Conservation (phyloP, 495 filamentous ascomycete genomes). For the Xylaria sp. region DNA sequence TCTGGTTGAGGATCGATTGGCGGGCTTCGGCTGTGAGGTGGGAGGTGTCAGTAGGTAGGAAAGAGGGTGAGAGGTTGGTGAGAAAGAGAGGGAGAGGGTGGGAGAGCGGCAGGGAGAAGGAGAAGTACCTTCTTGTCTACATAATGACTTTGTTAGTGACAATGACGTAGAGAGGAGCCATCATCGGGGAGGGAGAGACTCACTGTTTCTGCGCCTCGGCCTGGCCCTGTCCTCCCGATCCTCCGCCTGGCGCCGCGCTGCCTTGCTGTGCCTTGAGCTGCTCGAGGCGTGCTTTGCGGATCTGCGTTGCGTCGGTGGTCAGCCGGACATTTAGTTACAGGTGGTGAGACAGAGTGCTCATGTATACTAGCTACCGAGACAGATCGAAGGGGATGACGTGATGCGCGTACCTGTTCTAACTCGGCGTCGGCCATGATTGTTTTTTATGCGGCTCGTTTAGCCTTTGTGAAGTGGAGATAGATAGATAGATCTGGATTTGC, state of each 20-base stretch:
- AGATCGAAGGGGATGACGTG: neutral
- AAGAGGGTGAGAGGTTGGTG: neutral
- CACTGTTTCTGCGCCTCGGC: slow-evolving; percentile 69
- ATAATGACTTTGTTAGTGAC: neutral
- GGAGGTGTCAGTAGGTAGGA: slow-evolving; percentile 20
- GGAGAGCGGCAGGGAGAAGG: too few species aligned
- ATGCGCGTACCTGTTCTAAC: slow-evolving; percentile 70
- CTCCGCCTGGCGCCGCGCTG: slow-evolving; percentile 51
- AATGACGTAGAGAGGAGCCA: neutral
- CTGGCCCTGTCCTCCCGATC: slow-evolving; percentile 60
- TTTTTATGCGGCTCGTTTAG: neutral
- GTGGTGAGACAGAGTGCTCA: neutral
- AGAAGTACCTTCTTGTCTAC: slow-evolving; percentile 25
- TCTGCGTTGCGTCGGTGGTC: slow-evolving; percentile 56
- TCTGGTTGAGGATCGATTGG: slow-evolving; percentile 81
- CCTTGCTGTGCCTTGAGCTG: slow-evolving; percentile 81
- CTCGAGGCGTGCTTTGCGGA: slow-evolving; percentile 85
- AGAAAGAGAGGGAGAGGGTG: neutral
- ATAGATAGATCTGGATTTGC: neutral
- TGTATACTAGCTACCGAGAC: neutral
- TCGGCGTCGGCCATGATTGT: slow-evolving; percentile 78
- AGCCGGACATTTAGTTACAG: slow-evolving; percentile 7
- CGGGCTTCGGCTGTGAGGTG: slow-evolving; percentile 66
- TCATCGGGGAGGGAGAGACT: too few species aligned
- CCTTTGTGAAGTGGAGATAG: neutral